Conservation (phyloP, 495 filamentous ascomycete genomes). For the Oidiodendron maius region DNA sequence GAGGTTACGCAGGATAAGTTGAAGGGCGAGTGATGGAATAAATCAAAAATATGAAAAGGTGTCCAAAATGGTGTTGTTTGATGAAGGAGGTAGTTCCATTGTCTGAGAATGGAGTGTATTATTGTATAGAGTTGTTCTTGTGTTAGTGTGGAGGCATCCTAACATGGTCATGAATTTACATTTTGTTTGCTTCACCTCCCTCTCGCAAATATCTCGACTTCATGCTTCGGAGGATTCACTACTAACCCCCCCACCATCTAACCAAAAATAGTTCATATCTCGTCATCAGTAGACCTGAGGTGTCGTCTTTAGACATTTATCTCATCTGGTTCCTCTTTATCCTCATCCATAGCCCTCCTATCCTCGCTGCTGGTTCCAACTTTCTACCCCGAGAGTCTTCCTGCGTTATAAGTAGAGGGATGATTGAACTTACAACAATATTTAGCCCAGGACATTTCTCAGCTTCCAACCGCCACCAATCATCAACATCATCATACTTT, state of each 20-base stretch:
- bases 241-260: no score
- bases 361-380: neutral
- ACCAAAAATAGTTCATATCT: no score
- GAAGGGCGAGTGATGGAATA: slow-evolving; percentile 55
- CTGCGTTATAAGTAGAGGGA: no score
- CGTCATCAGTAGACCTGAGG: no score
- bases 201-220: no score
- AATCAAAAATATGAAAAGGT: slow-evolving; percentile 8
- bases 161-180: neutral
- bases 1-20: slow-evolving; percentile 58
- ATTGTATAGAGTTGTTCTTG: slow-evolving; percentile 19
- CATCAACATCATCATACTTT: neutral
- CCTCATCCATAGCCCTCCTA: neutral
- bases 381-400: neutral
- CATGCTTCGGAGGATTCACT: no score
- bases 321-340: neutral
- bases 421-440: neutral
- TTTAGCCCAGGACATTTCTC: neutral
- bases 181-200: no score
- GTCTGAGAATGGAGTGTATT: slow-evolving; percentile 12
- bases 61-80: neutral
- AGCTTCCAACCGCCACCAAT: neutral
- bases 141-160: neutral
- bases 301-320: neutral
- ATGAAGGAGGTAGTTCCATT: slow-evolving; percentile 3